phyloP scores from a whole-genome alignment of 768 basidiomycete genomes.

The Russula compacta region DNA sequence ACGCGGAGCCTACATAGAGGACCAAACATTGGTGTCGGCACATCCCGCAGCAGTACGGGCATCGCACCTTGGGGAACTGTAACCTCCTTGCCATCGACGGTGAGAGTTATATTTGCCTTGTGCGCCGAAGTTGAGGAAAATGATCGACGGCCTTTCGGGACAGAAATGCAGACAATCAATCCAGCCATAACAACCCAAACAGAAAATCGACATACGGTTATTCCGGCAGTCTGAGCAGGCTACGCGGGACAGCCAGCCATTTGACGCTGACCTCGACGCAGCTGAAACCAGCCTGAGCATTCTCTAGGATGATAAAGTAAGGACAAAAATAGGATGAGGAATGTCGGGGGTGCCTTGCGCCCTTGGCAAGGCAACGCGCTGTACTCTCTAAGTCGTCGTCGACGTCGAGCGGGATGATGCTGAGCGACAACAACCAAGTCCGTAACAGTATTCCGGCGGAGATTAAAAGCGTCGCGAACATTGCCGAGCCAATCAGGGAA shows the following conservation, averaged over 20 bases:
- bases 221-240: slow-evolving; percentile 23
- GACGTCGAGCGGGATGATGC: slow-evolving; percentile 19
- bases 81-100: slow-evolving; percentile 95
- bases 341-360: not conserved
- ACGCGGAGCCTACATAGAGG: slow-evolving; percentile 60
- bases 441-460: slow-evolving; percentile 13
- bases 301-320: slow-evolving; percentile 8
- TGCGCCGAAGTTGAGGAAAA: slow-evolving; percentile 58
- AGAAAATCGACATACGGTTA: slow-evolving; percentile 6
- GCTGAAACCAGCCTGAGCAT: slow-evolving; percentile 69
- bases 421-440: slow-evolving; percentile 12
- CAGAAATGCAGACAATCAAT: not conserved
- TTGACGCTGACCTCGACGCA: slow-evolving; percentile 43
- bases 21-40: not conserved
- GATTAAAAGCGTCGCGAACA: not conserved
- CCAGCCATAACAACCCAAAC: not conserved
- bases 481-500: slow-evolving; percentile 10
- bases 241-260: slow-evolving; percentile 63
- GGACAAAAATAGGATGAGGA: not conserved
- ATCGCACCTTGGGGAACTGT: slow-evolving; percentile 88
- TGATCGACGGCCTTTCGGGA: slow-evolving; percentile 38
- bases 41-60: not conserved
- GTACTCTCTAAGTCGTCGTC: slow-evolving; percentile 8
- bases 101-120: slow-evolving; percentile 79
- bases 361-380: slow-evolving; percentile 4